These are phyloP conservation scores for Neopestalotiopsis rosae DNA, from an alignment of 2,329 filamentous ascomycete genomes.

Conservation along the genomic window DNA sequence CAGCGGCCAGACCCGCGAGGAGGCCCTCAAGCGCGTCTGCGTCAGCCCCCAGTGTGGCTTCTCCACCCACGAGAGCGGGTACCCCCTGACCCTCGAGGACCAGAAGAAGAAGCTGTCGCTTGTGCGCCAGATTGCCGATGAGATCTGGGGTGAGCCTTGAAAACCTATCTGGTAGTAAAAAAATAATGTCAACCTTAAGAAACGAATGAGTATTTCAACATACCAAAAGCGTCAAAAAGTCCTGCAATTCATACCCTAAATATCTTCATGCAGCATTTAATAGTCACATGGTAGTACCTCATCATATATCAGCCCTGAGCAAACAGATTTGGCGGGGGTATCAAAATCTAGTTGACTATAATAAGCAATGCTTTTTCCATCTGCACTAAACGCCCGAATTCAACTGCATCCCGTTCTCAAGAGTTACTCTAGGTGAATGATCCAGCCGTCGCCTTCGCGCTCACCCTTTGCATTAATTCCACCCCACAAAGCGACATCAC, in stretches of 20 bases:
- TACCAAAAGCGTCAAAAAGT: neutral
- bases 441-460: slow-evolving; percentile 45
- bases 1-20: slow-evolving; percentile 64
- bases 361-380: neutral
- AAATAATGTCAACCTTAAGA: neutral
- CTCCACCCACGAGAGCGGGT: slow-evolving; percentile 76
- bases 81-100: slow-evolving; percentile 70
- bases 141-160: slow-evolving; percentile 66
- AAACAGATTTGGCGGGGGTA: neutral
- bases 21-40: slow-evolving; percentile 71
- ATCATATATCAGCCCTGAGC: neutral
- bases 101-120: slow-evolving; percentile 76
- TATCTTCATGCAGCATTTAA: neutral
- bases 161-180: neutral
- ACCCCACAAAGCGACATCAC: slow-evolving; percentile 58
- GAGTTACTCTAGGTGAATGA: slow-evolving; percentile 33
- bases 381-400: neutral
- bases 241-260: neutral
- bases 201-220: neutral
- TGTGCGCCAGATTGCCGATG: slow-evolving; percentile 73
- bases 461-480: slow-evolving; percentile 49
- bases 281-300: too few relatives aligned
- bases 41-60: slow-evolving; percentile 77
- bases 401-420: neutral
- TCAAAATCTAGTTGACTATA: neutral